Evolutionary conservation across 768 basidiomycete species (phyloP), one percentile per base, ranked within the genome.

Genomic region (Pleurotus djamor): DNA sequence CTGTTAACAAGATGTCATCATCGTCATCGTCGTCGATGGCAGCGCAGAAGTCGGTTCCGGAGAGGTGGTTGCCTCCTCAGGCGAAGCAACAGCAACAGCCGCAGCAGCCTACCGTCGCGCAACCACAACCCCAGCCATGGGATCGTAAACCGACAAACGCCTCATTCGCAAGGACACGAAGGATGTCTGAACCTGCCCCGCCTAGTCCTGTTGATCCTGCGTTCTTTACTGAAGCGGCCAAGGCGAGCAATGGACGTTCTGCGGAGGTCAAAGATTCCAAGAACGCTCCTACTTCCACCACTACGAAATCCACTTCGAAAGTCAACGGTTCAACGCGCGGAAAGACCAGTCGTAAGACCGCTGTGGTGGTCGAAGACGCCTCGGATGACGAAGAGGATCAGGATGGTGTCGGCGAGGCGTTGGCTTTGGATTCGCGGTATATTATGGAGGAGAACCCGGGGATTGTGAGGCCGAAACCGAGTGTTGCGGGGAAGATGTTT

Each of bases 351-450:
- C 21, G 64, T 4, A 75, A 74, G 62, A 67, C 66, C 36, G 37
- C 37, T 44, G 75, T 74, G n/a, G 78, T 71, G 34, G 68, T 81
- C 12, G 80, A 81, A 63, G 80, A 79, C 35, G 73, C 79, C 12
- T 70, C 74, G 5, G 79, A 81, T 57, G 80, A 81, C 21, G 78
- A 80, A 49, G 71, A 65, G 7, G 71, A 72, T 17, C 67, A 50
- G 4, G 61, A 58, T 50, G 59, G 47, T 41, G 62, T 64, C 33
- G 64, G 64, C 5, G 73, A 71, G n/a, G 69, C 59, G 36, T 65
- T 80, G 32, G 75, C 77, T 1, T 61, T 69, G 34, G 71, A 77
- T 50, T 76, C 72, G 32, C 67, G 71, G 52, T 60, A 61, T 58
- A 65, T 77, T 58, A 67, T 74, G 51, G 71, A 72, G 45, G 62